Evolutionary conservation across 176 grass and related monocot species (phyloP).

Genomic region (Carex littledalei): DNA sequence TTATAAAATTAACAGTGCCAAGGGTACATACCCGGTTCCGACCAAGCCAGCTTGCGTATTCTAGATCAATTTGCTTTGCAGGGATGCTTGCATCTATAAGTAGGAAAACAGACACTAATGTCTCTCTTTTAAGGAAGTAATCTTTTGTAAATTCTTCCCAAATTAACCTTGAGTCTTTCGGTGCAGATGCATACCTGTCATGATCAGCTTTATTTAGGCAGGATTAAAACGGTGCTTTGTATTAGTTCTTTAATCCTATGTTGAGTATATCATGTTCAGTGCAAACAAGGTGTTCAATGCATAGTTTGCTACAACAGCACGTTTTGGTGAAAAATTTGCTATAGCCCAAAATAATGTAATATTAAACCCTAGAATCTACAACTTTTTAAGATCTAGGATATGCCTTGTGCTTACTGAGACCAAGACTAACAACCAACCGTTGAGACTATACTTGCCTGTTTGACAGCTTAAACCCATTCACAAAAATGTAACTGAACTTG

Average conservation of each 20-base stretch:
- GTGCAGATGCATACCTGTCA: conserved; percentile 90
- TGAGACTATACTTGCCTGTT: not conserved
- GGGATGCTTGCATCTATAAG: conserved; percentile 99
- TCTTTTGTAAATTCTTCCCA: conserved; percentile 92
- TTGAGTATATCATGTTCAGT: not conserved
- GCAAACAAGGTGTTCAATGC: not conserved
- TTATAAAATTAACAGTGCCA: too few species aligned
- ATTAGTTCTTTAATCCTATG: not conserved
- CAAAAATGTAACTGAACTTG: not conserved
- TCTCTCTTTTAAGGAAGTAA: conserved; percentile 66
- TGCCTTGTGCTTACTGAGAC: not conserved
- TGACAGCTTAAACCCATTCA: not conserved
- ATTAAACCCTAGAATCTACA: not conserved
- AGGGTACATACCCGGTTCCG: conserved; percentile 55
- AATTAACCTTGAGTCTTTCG: conserved; percentile 64
- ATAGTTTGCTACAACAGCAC: not conserved
- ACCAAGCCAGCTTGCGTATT: conserved; percentile 98
- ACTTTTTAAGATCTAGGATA: not conserved
- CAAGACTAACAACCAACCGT: not conserved
- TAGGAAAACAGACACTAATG: conserved; percentile 82
- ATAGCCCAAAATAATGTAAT: not conserved
- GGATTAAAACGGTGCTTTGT: not conserved
- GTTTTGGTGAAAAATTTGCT: not conserved
- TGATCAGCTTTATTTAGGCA: conserved; percentile 14
- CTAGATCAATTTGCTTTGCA: conserved; percentile 96